Conservation (phyloP, 768 basidiomycete species). For the Hirschioporus abietinus region DNA sequence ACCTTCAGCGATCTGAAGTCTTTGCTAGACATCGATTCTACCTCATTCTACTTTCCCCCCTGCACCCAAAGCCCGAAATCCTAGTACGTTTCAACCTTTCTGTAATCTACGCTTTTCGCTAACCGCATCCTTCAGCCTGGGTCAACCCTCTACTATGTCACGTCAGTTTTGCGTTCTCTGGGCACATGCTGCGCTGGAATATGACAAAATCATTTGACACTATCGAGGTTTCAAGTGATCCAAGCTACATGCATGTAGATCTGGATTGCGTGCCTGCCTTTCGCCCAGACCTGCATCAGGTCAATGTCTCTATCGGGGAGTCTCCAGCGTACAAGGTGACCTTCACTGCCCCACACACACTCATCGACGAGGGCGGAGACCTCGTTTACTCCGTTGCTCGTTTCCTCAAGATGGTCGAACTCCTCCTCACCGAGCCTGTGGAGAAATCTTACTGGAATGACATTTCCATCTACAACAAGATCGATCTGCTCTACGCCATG, state of each 20-base stretch:
- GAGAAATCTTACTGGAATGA: neutral
- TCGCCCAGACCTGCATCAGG: neutral
- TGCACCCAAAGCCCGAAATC: too few species aligned
- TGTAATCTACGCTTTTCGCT: too few species aligned
- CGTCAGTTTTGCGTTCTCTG: too few species aligned
- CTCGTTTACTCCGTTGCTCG: neutral
- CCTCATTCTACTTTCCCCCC: too few species aligned
- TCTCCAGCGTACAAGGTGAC: neutral
- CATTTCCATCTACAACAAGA: neutral
- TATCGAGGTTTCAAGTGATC: neutral
- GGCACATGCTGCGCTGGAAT: neutral
- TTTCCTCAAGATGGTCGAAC: neutral
- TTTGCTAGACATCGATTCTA: too few species aligned
- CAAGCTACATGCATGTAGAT: neutral
- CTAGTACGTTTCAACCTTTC: too few species aligned
- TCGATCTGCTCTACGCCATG: neutral
- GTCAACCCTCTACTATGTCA: too few species aligned
- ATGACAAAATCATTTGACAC: neutral
- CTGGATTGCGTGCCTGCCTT: neutral
- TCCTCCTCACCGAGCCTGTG: neutral
- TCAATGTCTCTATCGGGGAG: neutral
- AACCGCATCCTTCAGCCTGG: too few species aligned
- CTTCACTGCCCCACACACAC: neutral
- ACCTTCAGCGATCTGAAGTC: too few species aligned
- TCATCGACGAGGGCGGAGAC: neutral